These are phyloP conservation scores for Cadophora sp. DNA, from an alignment of 2,329 filamentous ascomycete species.

Conservation along the genomic window DNA sequence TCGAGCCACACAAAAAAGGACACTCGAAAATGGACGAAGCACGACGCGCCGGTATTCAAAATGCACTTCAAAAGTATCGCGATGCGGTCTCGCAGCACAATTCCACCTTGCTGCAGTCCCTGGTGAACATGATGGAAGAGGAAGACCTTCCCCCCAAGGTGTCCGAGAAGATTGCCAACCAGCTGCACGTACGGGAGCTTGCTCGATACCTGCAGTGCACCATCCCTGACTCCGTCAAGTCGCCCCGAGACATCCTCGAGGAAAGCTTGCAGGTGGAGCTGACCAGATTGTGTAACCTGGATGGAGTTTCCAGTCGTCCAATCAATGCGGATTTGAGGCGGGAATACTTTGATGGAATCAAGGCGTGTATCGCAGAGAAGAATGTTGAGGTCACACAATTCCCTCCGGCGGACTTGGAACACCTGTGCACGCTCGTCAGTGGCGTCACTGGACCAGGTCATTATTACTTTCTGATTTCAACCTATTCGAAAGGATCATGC, in stretches of 20 bases:
- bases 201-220: neutral
- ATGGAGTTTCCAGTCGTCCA: neutral
- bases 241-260: neutral
- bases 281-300: neutral
- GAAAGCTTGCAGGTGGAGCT: neutral
- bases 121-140: neutral
- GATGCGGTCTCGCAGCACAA: neutral
- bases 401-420: neutral
- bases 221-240: neutral
- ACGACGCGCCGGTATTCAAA: neutral
- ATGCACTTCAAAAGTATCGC: neutral
- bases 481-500: neutral
- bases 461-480: neutral
- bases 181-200: neutral
- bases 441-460: neutral
- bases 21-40: neutral
- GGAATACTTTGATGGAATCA: neutral
- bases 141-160: neutral
- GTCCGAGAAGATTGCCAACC: neutral
- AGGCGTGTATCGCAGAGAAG: neutral
- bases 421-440: neutral
- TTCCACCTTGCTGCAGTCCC: neutral
- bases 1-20: neutral
- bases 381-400: neutral
- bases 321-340: neutral